These are phyloP conservation scores for Ceratobasidium sp. DNA, from an alignment of 1,284 basidiomycete genomes.

Conservation along the genomic window DNA sequence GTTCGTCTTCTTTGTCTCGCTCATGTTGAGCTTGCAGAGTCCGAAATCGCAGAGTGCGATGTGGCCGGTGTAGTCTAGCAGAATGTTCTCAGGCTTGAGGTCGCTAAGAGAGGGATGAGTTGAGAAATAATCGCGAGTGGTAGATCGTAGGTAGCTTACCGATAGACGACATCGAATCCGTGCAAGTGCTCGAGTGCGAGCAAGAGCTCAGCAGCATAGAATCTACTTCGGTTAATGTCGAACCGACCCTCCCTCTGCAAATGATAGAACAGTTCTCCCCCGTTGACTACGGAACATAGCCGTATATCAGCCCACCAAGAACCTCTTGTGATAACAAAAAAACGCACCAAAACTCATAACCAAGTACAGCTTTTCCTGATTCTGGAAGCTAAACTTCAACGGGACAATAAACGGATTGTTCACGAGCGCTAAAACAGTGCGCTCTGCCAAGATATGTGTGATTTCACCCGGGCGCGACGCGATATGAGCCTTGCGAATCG, in stretches of 20 bases:
- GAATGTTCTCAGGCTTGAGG: constrained; percentile 97
- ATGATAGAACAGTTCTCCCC: constrained; percentile 98
- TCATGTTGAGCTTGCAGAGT: constrained; percentile 99
- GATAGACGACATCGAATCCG: constrained; percentile 98
- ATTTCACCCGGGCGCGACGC: constrained; percentile 96
- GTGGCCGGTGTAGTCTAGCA: constrained; percentile 97
- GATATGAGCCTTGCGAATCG: constrained; percentile 98
- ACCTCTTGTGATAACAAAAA: not conserved
- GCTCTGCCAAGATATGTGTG: constrained; percentile 97
- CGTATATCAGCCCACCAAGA: not conserved
- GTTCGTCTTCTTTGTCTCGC: constrained; percentile 96
- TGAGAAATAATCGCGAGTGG: not conserved
- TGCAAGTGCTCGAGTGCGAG: constrained; percentile 97
- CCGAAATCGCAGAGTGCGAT: constrained; percentile 99
- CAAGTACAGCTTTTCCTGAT: constrained; percentile 96
- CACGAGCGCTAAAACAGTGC: constrained; percentile 95
- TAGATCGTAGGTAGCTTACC: constrained; percentile 62
- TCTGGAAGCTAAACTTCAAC: constrained; percentile 99
- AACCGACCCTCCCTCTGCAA: constrained; percentile 97
- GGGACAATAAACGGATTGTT: constrained; percentile 99
- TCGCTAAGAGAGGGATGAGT: constrained; percentile 68
- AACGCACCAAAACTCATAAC: constrained; percentile 91
- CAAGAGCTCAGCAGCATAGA: constrained; percentile 96
- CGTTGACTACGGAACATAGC: constrained; percentile 76
- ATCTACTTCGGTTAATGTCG: constrained; percentile 91